Evolutionary conservation across 768 basidiomycete species (phyloP), one percentile per base, ranked within the genome.

Genomic region (Multifurca ochricompacta): DNA sequence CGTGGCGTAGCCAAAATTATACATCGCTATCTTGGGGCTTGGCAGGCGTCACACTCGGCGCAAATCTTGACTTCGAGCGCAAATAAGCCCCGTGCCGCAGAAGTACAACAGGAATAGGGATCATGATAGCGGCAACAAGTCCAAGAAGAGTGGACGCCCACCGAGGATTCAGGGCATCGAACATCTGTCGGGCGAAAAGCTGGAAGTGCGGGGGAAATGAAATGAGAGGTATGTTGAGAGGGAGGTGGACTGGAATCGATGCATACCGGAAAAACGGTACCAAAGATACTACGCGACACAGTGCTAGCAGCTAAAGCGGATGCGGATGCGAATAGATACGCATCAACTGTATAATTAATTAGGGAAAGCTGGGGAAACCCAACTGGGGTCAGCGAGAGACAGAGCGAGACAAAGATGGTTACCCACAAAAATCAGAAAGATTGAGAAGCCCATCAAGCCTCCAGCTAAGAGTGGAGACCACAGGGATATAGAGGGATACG

Each of bases 131-230:
- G 1, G 81, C 77, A 36, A 80, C 61, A 56, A 74, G 74, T 0
- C 78, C 81, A 3, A 83, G 62, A 9, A 83, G 56, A 9, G 81
- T 73, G 7, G 82, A 82, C 21, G 81, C 81, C 82, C 80, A 83
- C 37, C 68, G 68, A 1, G 80, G 71, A 46, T 74, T 73, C 4
- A 83, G 68, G 16, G 64, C 66, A 1, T 65, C 60, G 54, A 78
- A 83, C 77, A 83, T 78, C 56, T 78, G 71, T n/a, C 71, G 67
- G 2, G 76, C 76, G 60, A 82, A 82, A 32, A 82, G 71, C 66
- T 65, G 47, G 36, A 19, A 25, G n/a, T n/a, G n/a, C n/a, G n/a
- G n/a, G 8, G 41, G 6, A 60, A 60, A n/a, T 58, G 28, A 25
- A 21, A 6, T 4, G 31, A 14, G 23, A 3, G 40, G 32, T 6